Conservation (phyloP, 2,329 filamentous ascomycete genomes). For the Ilyonectria sp. region DNA sequence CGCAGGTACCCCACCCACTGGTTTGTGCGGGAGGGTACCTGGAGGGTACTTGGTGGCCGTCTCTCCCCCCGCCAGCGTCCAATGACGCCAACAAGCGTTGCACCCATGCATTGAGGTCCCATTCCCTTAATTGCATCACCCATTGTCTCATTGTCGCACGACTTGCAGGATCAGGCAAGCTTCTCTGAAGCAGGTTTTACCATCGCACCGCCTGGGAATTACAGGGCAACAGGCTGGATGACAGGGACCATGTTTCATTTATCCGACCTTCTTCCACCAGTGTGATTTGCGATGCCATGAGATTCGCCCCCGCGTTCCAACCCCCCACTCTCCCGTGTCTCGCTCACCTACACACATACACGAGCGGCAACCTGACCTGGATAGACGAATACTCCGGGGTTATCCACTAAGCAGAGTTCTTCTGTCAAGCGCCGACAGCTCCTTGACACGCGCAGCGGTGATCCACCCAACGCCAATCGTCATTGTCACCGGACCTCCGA, state of each 20-base stretch:
- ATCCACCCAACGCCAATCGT: slow-evolving; percentile 27
- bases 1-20: slow-evolving; percentile 13
- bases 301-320: background rate
- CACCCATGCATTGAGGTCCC: slow-evolving; percentile 14
- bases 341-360: slow-evolving; percentile 1
- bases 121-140: slow-evolving; percentile 31
- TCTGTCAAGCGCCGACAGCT: background rate
- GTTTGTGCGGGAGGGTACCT: slow-evolving; percentile 21
- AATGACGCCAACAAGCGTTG: slow-evolving; percentile 26
- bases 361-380: background rate
- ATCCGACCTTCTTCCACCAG: slow-evolving; percentile 1
- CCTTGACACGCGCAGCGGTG: slow-evolving; percentile 5
- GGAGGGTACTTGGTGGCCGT: background rate
- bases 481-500: slow-evolving; percentile 24
- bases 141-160: background rate
- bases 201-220: background rate
- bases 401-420: slow-evolving; percentile 22
- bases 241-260: background rate
- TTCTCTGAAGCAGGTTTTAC: background rate
- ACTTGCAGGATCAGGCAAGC: background rate
- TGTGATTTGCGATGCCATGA: background rate
- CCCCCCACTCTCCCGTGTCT: slow-evolving; percentile 4
- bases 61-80: slow-evolving; percentile 20
- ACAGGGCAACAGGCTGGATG: background rate
- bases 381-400: slow-evolving; percentile 30